phyloP scores from a whole-genome alignment of 345 rosid species.

The Melaleuca quinquenervia region DNA sequence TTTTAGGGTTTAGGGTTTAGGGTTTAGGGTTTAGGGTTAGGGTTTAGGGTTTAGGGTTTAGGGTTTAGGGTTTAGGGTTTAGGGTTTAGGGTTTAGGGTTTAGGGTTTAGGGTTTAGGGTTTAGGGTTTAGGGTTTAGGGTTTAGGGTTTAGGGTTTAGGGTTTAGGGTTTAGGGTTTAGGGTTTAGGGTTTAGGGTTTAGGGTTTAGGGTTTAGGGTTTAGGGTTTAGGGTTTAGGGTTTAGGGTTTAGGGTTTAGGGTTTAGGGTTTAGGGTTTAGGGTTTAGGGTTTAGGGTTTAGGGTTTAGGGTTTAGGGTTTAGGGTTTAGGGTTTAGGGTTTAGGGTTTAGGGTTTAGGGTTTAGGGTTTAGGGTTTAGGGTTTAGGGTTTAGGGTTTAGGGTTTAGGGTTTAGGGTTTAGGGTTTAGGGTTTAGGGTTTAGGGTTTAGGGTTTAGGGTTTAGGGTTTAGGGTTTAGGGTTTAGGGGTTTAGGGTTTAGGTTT shows the following conservation, averaged over 20 bases:
- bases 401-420: conserved; percentile 10
- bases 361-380: conserved; percentile 11
- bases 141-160: conserved; percentile 1
- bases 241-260: not conserved
- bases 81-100: conserved; percentile 4
- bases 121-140: conserved; percentile 1
- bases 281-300: conserved; percentile 11
- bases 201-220: not conserved
- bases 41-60: conserved; percentile 2
- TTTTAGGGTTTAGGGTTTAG: not conserved
- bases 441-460: conserved; percentile 2
- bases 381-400: conserved; percentile 15
- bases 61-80: conserved; percentile 2
- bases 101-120: conserved; percentile 3
- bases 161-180: not conserved
- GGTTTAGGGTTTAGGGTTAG: not conserved
- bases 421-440: conserved; percentile 10
- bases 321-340: conserved; percentile 3
- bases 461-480: conserved; percentile 11
- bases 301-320: conserved; percentile 12
- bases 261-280: not conserved
- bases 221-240: not conserved
- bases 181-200: not conserved
- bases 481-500: conserved; percentile 13
- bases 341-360: conserved; percentile 1